Evolutionary conservation across 2,329 filamentous ascomycete genomes (phyloP).

Genomic region (Penicillium oxalicum): DNA sequence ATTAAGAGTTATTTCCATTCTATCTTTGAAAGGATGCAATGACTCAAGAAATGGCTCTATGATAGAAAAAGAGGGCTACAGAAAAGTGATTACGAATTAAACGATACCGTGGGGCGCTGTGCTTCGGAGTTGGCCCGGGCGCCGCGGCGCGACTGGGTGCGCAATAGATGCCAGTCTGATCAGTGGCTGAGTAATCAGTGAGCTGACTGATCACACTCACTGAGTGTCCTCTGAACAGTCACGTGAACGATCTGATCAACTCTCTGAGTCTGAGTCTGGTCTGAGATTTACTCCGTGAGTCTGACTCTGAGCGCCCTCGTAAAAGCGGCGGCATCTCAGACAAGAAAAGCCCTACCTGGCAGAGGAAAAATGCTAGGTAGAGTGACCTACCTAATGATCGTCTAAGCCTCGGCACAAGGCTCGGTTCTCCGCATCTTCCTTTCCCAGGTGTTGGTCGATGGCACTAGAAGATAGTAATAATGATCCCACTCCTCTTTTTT

Average conservation of each 20-base stretch:
- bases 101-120: constrained; percentile 9
- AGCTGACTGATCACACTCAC: constrained; percentile 3
- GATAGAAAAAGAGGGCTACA: constrained; percentile 5
- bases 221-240: neutral
- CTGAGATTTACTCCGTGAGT: no score
- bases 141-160: constrained; percentile 10
- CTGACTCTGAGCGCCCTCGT: neutral
- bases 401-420: constrained; percentile 3
- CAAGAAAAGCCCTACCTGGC: constrained; percentile 7
- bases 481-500: neutral
- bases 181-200: constrained; percentile 12
- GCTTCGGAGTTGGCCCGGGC: constrained; percentile 9
- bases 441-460: neutral
- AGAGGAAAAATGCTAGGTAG: constrained; percentile 6
- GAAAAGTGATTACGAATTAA: constrained; percentile 10
- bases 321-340: no score
- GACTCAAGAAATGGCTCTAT: constrained; percentile 3
- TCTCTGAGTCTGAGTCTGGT: neutral
- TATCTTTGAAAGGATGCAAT: neutral
- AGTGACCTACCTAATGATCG: neutral
- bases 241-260: constrained; percentile 1
- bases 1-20: neutral
- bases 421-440: constrained; percentile 12
- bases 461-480: no score
- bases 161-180: constrained; percentile 11